phyloP scores from a whole-genome alignment of 140 eudicot species.

The Oenanthe javanica region DNA sequence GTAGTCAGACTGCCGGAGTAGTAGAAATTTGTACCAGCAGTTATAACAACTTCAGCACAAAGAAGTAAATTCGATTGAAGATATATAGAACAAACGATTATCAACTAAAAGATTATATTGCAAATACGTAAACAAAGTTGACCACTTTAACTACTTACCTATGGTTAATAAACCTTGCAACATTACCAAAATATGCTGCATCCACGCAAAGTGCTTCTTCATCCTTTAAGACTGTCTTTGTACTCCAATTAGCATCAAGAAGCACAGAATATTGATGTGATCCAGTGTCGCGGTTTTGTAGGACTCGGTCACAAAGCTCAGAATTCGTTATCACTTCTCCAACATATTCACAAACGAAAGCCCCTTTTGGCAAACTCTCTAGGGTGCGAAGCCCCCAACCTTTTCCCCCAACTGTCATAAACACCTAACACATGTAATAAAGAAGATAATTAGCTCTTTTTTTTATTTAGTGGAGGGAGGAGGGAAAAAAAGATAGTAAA shows the following conservation, averaged over 20 bases:
- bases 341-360: slow-evolving; percentile 91
- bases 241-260: slow-evolving; percentile 91
- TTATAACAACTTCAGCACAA: background rate
- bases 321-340: slow-evolving; percentile 80
- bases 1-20: background rate
- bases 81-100: background rate
- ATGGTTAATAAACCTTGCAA: slow-evolving; percentile 87
- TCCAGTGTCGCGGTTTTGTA: slow-evolving; percentile 38
- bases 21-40: background rate
- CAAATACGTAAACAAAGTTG: background rate
- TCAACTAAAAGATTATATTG: background rate
- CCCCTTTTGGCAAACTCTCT: slow-evolving; percentile 93
- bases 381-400: slow-evolving; percentile 97
- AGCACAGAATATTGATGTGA: slow-evolving; percentile 68
- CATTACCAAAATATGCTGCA: slow-evolving; percentile 80
- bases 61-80: background rate
- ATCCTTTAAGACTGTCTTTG: slow-evolving; percentile 59
- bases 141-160: slow-evolving; percentile 28
- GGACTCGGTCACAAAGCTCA: slow-evolving; percentile 64
- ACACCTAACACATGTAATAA: slow-evolving; percentile 40
- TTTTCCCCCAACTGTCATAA: slow-evolving; percentile 87
- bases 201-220: slow-evolving; percentile 91
- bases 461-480: background rate
- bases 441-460: background rate
- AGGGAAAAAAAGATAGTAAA: background rate